A percentile compares a stretch with the other conserved stretches of the same genome.
phyloP scores from a whole-genome alignment of 495 filamentous ascomycete species.

The Sabuloglossum arenarium region DNA sequence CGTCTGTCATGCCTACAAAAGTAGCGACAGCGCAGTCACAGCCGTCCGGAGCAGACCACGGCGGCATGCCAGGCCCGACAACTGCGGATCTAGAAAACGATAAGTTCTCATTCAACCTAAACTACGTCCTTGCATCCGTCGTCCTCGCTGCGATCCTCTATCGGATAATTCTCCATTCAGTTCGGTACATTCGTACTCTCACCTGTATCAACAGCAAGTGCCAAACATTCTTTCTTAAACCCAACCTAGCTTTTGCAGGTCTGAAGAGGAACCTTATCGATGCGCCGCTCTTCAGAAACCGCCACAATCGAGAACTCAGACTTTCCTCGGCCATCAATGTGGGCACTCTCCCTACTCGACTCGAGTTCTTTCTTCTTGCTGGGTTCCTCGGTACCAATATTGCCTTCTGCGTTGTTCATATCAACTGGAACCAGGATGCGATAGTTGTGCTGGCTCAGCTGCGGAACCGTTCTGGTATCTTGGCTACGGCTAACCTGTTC shows the following conservation, averaged over 20 bases:
- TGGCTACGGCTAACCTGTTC: constrained; percentile 80
- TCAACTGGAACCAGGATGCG: constrained; percentile 32
- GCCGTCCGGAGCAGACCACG: no score
- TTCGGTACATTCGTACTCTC: constrained; percentile 3
- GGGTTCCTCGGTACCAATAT: constrained; percentile 58
- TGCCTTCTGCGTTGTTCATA: constrained; percentile 54
- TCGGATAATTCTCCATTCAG: not conserved
- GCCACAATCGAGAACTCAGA: constrained; percentile 77
- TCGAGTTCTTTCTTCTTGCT: constrained; percentile 57
- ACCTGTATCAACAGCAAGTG: constrained; percentile 27
- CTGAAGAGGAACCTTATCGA: constrained; percentile 69
- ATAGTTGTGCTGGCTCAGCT: constrained; percentile 39
- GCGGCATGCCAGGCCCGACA: not conserved
- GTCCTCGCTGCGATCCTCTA: not conserved
- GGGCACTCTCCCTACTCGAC: constrained; percentile 70
- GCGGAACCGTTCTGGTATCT: constrained; percentile 64
- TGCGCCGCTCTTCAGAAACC: constrained; percentile 57
- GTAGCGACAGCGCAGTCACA: no score
- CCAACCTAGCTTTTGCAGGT: constrained; percentile 31
- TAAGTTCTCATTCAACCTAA: not conserved
- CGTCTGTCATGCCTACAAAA: not conserved
- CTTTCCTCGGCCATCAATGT: constrained; percentile 72
- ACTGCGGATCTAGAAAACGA: not conserved
- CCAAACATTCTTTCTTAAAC: constrained; percentile 31
- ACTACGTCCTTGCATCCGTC: not conserved